Percentiles rank a stretch among this genome's conserved stretches.
phyloP scores from a whole-genome alignment of 176 grass and related monocot genomes.

The Typha latifolia region DNA sequence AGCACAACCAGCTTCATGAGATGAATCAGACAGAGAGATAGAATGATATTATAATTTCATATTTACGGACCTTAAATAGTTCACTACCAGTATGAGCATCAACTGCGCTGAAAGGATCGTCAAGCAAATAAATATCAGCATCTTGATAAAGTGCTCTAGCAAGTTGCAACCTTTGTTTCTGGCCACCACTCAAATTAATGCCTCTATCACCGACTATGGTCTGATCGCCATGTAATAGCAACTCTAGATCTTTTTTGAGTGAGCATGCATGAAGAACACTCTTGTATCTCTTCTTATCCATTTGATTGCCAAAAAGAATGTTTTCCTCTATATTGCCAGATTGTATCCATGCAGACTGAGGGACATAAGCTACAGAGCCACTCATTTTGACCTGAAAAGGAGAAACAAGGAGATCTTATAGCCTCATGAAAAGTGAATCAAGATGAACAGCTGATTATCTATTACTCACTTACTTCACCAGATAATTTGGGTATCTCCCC shows the following conservation, averaged over 20 bases:
- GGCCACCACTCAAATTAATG: constrained; percentile 96
- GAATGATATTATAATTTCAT: not conserved
- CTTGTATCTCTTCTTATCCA: constrained; percentile 70
- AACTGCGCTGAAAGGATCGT: constrained; percentile 97
- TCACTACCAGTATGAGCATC: constrained; percentile 98
- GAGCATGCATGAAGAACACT: constrained; percentile 82
- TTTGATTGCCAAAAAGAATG: constrained; percentile 79
- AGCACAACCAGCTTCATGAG: constrained; percentile 2
- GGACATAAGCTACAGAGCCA: constrained; percentile 80
- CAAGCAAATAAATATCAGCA: constrained; percentile 96
- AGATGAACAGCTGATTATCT: not conserved
- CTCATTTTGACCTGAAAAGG: constrained; percentile 69
- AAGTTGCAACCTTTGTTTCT: constrained; percentile 97
- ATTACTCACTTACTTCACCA: constrained; percentile 64
- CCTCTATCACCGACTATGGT: constrained; percentile 94
- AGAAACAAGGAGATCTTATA: constrained; percentile 16
- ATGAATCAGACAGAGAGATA: constrained; percentile 9
- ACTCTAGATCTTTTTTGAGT: constrained; percentile 87
- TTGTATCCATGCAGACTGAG: constrained; percentile 96
- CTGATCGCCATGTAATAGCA: constrained; percentile 87
- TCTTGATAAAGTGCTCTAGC: constrained; percentile 97
- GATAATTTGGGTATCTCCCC: constrained; percentile 90
- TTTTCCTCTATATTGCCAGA: constrained; percentile 97
- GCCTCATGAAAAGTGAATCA: not conserved
- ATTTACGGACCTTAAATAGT: constrained; percentile 63